These are phyloP conservation scores for Phaeosphaeriaceae sp. DNA, from an alignment of 2,329 filamentous ascomycete species.

Conservation along the genomic window DNA sequence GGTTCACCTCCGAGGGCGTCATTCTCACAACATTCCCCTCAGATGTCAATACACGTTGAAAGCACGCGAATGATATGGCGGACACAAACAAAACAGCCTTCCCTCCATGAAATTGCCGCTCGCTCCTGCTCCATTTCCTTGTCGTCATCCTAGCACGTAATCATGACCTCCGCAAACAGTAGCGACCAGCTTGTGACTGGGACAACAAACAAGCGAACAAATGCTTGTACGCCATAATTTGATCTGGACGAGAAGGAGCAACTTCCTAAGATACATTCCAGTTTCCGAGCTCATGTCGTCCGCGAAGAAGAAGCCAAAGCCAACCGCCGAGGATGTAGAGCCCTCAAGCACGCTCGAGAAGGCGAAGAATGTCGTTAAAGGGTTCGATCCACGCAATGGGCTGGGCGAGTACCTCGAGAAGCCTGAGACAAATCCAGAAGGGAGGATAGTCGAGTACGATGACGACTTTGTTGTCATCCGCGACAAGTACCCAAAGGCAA, in stretches of 20 bases:
- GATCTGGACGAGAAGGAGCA: neutral
- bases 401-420: constrained; percentile 72
- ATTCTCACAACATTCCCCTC: neutral
- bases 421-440: constrained; percentile 67
- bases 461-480: constrained; percentile 78
- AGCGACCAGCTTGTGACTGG: neutral
- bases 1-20: neutral
- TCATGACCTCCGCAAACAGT: constrained; percentile 13
- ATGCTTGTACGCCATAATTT: constrained; percentile 44
- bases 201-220: constrained; percentile 36
- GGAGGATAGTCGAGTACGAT: constrained; percentile 70
- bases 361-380: constrained; percentile 14
- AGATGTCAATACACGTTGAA: too few species aligned
- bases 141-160: constrained; percentile 3
- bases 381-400: constrained; percentile 61
- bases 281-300: constrained; percentile 57
- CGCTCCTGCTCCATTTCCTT: too few species aligned
- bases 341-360: constrained; percentile 10
- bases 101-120: neutral
- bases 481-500: constrained; percentile 83
- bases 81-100: neutral
- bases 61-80: neutral
- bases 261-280: constrained; percentile 37
- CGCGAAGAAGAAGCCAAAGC: constrained; percentile 47
- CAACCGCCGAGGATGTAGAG: constrained; percentile 9